These are phyloP conservation scores for Litchi chinensis DNA, from an alignment of 345 rosid genomes.

Conservation along the genomic window DNA sequence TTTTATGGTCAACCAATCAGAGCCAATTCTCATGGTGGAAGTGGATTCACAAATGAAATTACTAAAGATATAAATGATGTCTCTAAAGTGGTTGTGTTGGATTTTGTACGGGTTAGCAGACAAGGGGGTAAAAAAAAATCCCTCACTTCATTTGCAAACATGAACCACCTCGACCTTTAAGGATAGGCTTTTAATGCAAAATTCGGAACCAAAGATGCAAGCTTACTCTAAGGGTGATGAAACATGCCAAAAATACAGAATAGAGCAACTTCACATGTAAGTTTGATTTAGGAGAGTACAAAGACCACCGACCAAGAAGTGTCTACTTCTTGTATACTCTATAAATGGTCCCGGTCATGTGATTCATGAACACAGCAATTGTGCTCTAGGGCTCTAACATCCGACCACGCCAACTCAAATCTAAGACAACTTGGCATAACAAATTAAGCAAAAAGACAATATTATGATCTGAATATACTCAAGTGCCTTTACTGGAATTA, in stretches of 20 bases:
- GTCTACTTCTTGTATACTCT: slow-evolving; percentile 21
- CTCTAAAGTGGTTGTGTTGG: background rate
- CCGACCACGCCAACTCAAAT: slow-evolving; percentile 21
- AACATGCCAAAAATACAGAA: background rate
- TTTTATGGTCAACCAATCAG: background rate
- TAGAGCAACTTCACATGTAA: slow-evolving; percentile 2
- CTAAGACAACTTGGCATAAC: slow-evolving; percentile 23
- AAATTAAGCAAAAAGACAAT: background rate
- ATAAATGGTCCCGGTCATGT: slow-evolving; percentile 26
- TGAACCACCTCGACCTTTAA: background rate
- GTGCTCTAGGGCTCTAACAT: slow-evolving; percentile 8
- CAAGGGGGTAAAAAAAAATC: background rate
- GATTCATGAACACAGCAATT: slow-evolving; percentile 13
- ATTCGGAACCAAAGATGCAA: background rate
- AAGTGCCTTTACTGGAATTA: background rate
- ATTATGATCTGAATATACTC: background rate
- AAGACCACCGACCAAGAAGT: slow-evolving; percentile 22
- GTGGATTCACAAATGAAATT: background rate
- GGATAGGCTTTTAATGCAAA: background rate
- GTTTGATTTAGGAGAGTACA: background rate
- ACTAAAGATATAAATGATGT: background rate
- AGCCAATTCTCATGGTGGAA: background rate
- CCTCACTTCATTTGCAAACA: background rate
- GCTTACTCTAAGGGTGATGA: background rate
- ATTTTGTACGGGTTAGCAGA: background rate